Conservation (phyloP, 2,329 filamentous ascomycete species). For the Boeremia exigua region DNA sequence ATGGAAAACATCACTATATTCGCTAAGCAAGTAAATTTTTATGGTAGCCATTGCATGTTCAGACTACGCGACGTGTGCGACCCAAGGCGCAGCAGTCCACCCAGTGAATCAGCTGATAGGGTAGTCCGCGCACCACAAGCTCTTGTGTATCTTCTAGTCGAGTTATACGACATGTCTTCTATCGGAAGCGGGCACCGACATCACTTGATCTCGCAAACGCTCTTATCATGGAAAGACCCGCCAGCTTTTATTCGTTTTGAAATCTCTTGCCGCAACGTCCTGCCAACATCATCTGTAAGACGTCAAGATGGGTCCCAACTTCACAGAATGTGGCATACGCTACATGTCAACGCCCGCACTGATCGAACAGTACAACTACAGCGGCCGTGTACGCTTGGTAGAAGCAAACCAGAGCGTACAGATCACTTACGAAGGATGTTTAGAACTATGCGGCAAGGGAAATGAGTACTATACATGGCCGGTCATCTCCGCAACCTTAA, state of each 20-base stretch:
- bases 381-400: conserved; percentile 14
- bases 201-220: background rate
- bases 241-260: background rate
- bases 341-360: conserved; percentile 22
- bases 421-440: conserved; percentile 39
- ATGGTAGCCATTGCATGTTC: background rate
- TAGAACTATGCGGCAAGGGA: conserved; percentile 36
- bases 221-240: background rate
- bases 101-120: background rate
- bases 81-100: background rate
- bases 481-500: conserved; percentile 36
- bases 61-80: background rate
- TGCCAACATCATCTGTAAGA: background rate
- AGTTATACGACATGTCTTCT: background rate
- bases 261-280: background rate
- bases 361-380: conserved; percentile 26
- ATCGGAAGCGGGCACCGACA: background rate
- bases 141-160: background rate
- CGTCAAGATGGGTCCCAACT: conserved; percentile 17
- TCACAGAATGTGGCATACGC: conserved; percentile 23
- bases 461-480: conserved; percentile 41
- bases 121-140: background rate
- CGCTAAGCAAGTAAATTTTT: background rate
- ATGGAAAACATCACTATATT: background rate
- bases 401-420: conserved; percentile 24